Conservation (phyloP, 345 rosid species). For the Sisymbrium irio region DNA sequence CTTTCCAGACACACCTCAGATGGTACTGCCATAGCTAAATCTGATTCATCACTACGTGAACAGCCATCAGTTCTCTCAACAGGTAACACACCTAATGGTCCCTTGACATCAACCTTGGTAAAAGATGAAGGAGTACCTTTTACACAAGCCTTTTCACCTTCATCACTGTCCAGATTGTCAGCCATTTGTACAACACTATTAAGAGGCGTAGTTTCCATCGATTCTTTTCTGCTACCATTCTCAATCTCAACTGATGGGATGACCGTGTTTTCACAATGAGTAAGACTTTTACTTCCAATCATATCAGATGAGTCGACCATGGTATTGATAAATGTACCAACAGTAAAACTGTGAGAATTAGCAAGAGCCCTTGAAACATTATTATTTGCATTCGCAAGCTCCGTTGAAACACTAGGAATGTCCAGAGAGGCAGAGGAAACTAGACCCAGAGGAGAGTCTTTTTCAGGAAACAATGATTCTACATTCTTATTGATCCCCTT, state of each 20-base stretch:
- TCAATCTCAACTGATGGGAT: constrained; percentile 30
- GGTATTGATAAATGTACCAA: neutral
- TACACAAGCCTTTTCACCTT: constrained; percentile 27
- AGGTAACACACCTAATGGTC: constrained; percentile 28
- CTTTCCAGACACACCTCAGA: constrained; percentile 30
- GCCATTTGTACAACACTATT: neutral
- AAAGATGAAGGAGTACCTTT: constrained; percentile 29
- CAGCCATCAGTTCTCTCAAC: constrained; percentile 29
- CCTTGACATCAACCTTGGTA: constrained; percentile 24
- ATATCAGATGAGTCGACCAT: constrained; percentile 27
- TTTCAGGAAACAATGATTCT: constrained; percentile 30
- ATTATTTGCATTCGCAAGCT: constrained; percentile 20
- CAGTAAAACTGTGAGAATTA: constrained; percentile 28
- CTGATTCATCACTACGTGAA: constrained; percentile 34
- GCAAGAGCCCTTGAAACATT: constrained; percentile 23
- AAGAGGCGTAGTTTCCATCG: constrained; percentile 13
- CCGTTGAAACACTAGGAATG: constrained; percentile 26
- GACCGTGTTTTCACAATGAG: constrained; percentile 20
- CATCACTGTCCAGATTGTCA: constrained; percentile 23
- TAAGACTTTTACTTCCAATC: constrained; percentile 23
- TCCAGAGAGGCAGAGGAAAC: constrained; percentile 22
- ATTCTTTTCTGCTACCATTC: constrained; percentile 33
- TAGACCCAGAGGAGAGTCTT: constrained; percentile 26
- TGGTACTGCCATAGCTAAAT: constrained; percentile 36
- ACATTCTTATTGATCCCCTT: constrained; percentile 30